phyloP scores from a whole-genome alignment of 2,329 filamentous ascomycete genomes.

The Thielaviopsis musarum region DNA sequence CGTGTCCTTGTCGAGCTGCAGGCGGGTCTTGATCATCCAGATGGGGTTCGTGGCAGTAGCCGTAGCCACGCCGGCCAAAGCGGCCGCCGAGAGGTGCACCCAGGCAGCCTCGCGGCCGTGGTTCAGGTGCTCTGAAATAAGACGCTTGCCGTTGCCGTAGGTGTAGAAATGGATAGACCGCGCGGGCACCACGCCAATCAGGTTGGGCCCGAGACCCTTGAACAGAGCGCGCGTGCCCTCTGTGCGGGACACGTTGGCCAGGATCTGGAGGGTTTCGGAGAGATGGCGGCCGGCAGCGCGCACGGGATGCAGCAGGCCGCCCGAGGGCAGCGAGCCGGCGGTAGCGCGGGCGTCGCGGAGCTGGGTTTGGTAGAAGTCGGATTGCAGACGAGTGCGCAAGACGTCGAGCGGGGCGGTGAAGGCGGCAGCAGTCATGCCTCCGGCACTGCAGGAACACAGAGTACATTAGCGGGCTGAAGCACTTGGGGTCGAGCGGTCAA shows the following conservation, averaged over 20 bases:
- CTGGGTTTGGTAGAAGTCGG: constrained; percentile 78
- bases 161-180: constrained; percentile 87
- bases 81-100: constrained; percentile 64
- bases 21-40: constrained; percentile 85
- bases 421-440: constrained; percentile 82
- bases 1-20: constrained; percentile 80
- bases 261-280: constrained; percentile 70
- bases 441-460: constrained; percentile 36
- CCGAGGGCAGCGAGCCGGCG: constrained; percentile 25
- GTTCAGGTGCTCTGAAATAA: constrained; percentile 62
- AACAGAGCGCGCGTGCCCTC: constrained; percentile 83
- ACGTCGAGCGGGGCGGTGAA: constrained; percentile 90
- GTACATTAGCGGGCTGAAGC: no score
- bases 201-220: constrained; percentile 81
- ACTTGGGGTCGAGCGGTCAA: not conserved
- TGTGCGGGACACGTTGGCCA: constrained; percentile 59
- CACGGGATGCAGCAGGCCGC: constrained; percentile 36
- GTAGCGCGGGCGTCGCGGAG: constrained; percentile 51
- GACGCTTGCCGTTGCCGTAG: constrained; percentile 78
- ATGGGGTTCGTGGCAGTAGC: constrained; percentile 90
- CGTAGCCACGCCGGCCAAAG: constrained; percentile 65
- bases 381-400: constrained; percentile 82
- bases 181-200: constrained; percentile 78
- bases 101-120: constrained; percentile 50
- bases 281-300: constrained; percentile 59